These are phyloP conservation scores for Saccharomyces hybrid DNA, from an alignment of 1,139 yeast genomes.

Conservation along the genomic window DNA sequence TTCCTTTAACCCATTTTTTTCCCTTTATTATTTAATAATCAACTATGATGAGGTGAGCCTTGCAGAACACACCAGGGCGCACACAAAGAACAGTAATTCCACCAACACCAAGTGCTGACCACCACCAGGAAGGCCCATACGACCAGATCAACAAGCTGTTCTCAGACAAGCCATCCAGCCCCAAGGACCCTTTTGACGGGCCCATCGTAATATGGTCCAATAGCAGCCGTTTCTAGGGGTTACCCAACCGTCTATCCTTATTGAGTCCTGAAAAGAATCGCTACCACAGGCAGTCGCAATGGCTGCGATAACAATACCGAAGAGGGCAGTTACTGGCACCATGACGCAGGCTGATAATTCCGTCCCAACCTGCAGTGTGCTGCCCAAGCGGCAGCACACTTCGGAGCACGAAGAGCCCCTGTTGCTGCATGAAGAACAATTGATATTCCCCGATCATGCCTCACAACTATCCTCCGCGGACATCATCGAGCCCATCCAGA, in stretches of 20 bases:
- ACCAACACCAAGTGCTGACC: not conserved
- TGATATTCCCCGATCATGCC: conserved; percentile 5
- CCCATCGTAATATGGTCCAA: not conserved
- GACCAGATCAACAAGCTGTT: not conserved
- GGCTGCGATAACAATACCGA: not conserved
- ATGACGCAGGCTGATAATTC: not conserved
- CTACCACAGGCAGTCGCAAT: not conserved
- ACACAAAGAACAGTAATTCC: not conserved
- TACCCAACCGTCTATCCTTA: not conserved
- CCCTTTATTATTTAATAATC: not conserved
- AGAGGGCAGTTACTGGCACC: not conserved
- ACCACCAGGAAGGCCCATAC: not conserved
- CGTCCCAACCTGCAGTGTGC: not conserved
- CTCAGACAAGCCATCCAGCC: not conserved
- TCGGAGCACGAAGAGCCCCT: not conserved
- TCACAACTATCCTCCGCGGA: conserved; percentile 6
- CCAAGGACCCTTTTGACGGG: not conserved
- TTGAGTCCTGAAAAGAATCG: not conserved
- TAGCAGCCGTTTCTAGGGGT: not conserved
- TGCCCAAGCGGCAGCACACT: not conserved
- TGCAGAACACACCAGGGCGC: not conserved
- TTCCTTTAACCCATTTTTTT: not conserved
- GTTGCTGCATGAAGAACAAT: not conserved
- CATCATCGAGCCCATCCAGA: conserved; percentile 2
- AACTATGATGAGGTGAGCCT: not conserved